These are phyloP conservation scores for Acanthamoeba triangularis DNA, from an alignment of 208 protist genomes.

Conservation along the genomic window DNA sequence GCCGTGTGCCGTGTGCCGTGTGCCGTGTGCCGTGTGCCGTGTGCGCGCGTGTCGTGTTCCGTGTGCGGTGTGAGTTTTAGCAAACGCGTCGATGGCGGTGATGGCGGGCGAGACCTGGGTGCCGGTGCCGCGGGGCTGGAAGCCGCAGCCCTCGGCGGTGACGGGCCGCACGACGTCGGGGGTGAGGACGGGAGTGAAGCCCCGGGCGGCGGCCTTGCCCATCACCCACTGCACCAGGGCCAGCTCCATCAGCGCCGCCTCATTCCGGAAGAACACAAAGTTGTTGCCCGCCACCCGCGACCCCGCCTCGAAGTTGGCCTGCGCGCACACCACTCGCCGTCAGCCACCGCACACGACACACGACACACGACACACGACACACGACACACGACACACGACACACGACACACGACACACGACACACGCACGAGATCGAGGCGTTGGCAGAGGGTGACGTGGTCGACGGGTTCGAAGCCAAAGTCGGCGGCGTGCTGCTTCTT, in stretches of 20 bases:
- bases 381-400: not conserved
- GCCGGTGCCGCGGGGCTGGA: conserved; percentile 86
- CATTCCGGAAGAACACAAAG: conserved; percentile 88
- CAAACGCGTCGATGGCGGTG: not conserved
- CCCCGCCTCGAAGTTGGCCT: conserved; percentile 74
- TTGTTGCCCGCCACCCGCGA: conserved; percentile 76
- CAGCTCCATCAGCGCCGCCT: conserved; percentile 90
- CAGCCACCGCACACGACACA: not conserved
- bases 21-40: not conserved
- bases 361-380: not conserved
- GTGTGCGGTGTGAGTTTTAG: not conserved
- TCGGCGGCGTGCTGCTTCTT: conserved; percentile 5
- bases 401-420: not conserved
- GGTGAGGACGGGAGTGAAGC: conserved; percentile 85
- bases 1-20: too few species aligned
- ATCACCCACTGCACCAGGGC: conserved; percentile 89
- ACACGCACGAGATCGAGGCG: conserved; percentile 10
- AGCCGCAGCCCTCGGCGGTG: conserved; percentile 90
- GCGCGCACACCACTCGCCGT: not conserved
- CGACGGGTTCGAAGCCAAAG: conserved; percentile 1
- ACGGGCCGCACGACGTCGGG: conserved; percentile 87
- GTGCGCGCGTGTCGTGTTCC: too few species aligned
- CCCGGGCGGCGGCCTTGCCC: conserved; percentile 9
- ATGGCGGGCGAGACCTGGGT: conserved; percentile 2
- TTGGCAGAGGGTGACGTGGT: conserved; percentile 51